phyloP scores from a whole-genome alignment of 1,139 yeast genomes.

The Sugiyamaella xylanicola region DNA sequence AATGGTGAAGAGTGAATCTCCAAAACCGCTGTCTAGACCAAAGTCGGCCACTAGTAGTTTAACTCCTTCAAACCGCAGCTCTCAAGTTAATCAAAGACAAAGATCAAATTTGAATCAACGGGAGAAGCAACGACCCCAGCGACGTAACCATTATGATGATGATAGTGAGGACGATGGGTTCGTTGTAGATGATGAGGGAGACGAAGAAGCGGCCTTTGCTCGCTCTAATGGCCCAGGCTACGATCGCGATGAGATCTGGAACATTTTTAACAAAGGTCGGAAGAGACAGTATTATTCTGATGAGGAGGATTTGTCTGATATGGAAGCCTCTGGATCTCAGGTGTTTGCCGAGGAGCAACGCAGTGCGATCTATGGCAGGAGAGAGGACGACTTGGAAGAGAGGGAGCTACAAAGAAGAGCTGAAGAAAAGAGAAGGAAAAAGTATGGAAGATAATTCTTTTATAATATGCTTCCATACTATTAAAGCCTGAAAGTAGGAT shows the following conservation, averaged over 20 bases:
- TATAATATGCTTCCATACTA: no score
- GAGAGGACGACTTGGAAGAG: slow-evolving; percentile 67
- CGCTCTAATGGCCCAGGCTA: slow-evolving; percentile 48
- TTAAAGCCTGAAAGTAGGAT: no score
- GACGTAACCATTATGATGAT: slow-evolving; percentile 23
- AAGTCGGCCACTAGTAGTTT: slow-evolving; percentile 18
- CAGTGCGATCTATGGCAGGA: slow-evolving; percentile 60
- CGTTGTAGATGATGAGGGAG: slow-evolving; percentile 44
- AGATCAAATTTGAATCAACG: neutral
- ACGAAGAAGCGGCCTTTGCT: slow-evolving; percentile 31
- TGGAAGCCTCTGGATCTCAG: slow-evolving; percentile 95
- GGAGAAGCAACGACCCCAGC: neutral
- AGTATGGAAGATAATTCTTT: slow-evolving; percentile 1
- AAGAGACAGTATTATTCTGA: slow-evolving; percentile 49
- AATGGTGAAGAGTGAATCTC: neutral
- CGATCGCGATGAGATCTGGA: slow-evolving; percentile 87
- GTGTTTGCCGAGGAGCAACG: slow-evolving; percentile 76
- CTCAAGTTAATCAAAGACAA: neutral
- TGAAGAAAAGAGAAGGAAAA: slow-evolving; percentile 45
- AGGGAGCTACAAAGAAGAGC: slow-evolving; percentile 56
- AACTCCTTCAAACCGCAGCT: neutral
- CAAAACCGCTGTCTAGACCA: neutral
- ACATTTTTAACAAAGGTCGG: slow-evolving; percentile 70
- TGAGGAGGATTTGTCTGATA: slow-evolving; percentile 69
- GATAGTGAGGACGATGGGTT: slow-evolving; percentile 42